These are phyloP conservation scores for Thraustochytrium striatum DNA, from an alignment of 352 stramenopile species.

Conservation along the genomic window DNA sequence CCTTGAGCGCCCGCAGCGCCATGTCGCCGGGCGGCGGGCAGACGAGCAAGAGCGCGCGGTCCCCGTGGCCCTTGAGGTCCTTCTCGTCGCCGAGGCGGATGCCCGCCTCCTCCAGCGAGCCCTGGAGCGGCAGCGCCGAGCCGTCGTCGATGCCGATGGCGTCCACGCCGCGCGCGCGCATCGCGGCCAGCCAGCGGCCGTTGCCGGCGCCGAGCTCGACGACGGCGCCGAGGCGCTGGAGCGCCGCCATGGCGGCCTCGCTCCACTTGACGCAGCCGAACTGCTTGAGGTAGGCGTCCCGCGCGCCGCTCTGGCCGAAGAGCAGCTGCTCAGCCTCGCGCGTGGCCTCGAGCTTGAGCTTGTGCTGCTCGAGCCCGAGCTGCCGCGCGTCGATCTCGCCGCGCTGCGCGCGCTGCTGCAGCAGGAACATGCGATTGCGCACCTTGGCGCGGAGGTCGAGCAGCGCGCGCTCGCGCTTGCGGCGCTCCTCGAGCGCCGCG, in stretches of 20 bases:
- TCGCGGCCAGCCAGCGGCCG: conserved; percentile 44
- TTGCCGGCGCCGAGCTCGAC: conserved; percentile 49
- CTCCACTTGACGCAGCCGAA: conserved; percentile 44
- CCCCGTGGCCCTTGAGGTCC: conserved; percentile 8
- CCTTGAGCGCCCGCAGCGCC: conserved; percentile 59
- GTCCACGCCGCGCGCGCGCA: conserved; percentile 23
- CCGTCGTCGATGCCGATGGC: conserved; percentile 50
- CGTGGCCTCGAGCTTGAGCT: conserved; percentile 38
- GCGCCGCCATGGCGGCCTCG: conserved; percentile 11
- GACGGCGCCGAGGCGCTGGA: not conserved
- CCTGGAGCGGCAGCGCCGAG: conserved; percentile 20
- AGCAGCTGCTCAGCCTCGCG: conserved; percentile 26
- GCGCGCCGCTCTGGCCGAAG: conserved; percentile 35
- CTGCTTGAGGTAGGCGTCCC: conserved; percentile 28
- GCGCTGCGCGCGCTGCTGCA: conserved; percentile 21
- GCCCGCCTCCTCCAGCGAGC: not conserved
- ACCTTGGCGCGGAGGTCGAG: conserved; percentile 15
- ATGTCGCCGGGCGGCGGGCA: conserved; percentile 64
- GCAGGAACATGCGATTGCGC: conserved; percentile 22
- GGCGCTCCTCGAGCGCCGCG: not conserved
- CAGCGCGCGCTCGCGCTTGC: conserved; percentile 18
- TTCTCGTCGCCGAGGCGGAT: conserved; percentile 45
- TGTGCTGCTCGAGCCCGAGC: conserved; percentile 27
- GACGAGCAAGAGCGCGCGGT: conserved; percentile 55
- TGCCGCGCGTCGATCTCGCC: not conserved